Percentiles rank a stretch among this genome's conserved stretches.
Conservation (phyloP, 2,329 filamentous ascomycete species). For the Aspergillus viridinutans region DNA sequence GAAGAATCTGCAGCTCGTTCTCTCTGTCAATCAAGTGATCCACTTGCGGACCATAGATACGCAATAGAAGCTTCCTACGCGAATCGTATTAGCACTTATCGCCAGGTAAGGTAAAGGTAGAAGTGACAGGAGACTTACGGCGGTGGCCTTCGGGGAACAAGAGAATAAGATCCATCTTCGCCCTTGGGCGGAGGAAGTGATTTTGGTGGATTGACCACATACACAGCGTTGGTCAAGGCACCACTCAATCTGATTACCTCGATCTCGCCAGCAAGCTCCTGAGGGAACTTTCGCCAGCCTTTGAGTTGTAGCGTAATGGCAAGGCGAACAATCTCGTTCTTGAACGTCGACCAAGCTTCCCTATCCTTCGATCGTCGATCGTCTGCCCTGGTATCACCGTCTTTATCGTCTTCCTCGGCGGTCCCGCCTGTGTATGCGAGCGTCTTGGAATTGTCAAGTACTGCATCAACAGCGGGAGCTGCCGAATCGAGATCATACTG, state of each 20-base stretch:
- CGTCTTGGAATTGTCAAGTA: constrained; percentile 86
- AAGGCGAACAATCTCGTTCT: constrained; percentile 84
- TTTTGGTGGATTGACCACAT: constrained; percentile 80
- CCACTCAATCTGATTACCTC: constrained; percentile 61
- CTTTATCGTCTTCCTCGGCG: constrained; percentile 36
- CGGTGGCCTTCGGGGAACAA: constrained; percentile 46
- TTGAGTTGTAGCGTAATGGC: constrained; percentile 85
- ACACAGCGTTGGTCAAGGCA: constrained; percentile 92
- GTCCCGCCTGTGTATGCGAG: constrained; percentile 66
- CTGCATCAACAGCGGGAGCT: constrained; percentile 80
- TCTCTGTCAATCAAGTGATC: constrained; percentile 95
- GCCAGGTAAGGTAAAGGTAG: neutral
- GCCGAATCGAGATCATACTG: constrained; percentile 72
- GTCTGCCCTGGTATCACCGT: constrained; percentile 38
- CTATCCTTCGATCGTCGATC: constrained; percentile 61
- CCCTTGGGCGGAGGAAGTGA: constrained; percentile 48
- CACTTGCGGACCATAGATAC: constrained; percentile 91
- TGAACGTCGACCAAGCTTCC: constrained; percentile 80
- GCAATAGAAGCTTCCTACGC: constrained; percentile 70
- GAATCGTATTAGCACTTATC: neutral
- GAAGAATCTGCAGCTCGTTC: constrained; percentile 79
- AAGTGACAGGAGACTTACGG: constrained; percentile 42
- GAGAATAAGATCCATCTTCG: constrained; percentile 36
- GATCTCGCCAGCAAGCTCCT: constrained; percentile 41
- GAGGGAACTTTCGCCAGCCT: constrained; percentile 79